Evolutionary conservation across 169 alveolate species (phyloP), one percentile per base, ranked within the genome.

Genomic region (Eimeria praecox): DNA sequence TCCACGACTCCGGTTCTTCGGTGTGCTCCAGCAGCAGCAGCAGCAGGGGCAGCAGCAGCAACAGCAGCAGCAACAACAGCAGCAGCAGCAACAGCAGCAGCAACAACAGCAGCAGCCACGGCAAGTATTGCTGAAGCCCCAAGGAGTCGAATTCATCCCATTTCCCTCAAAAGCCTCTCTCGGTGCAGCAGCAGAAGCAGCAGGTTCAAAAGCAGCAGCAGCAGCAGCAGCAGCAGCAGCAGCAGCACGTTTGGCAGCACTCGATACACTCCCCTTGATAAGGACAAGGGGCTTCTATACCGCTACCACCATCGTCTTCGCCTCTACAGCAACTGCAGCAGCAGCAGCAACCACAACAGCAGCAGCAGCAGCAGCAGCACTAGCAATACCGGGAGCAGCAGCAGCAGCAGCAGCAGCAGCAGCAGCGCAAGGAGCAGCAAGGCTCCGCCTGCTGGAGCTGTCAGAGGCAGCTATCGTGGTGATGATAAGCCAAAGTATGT

Each of bases 321-420:
- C 62, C 18, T 52, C 62, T 52, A 42, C 86, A 75, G 86, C 86
- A 0, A 52, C 86, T 14, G 46, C 85, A 0, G 52, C 46, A 73
- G 33, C 85, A 38, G 86, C 86, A 75, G 86, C 86, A 75, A n/a
- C 86, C 9, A 40, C 85, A 0, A 27, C 46, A 73, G 33, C 85
- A 38, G 86, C 86, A 75, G 86, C 86, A 75, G 86, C 86, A 75
- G 44, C 44, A 75, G 86, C 86, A 33, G 54, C 49, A 9, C 44
- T 14, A 1, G 54, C 38, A 35, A n/a, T 3, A 75, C 52, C 18
- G 30, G 49, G n/a, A 75, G 86, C 49, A 27, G 46, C 86, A 3
- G 86, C 52, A 75, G 86, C 86, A 75, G 86, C 86, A 12, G 54
- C 22, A 24, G 86, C 54, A 27, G 56, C 86, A 35, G 46, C 52